Evolutionary conservation across 345 rosid genomes (phyloP), one percentile per base, ranked within the genome.

Genomic region (Firmiana major): DNA sequence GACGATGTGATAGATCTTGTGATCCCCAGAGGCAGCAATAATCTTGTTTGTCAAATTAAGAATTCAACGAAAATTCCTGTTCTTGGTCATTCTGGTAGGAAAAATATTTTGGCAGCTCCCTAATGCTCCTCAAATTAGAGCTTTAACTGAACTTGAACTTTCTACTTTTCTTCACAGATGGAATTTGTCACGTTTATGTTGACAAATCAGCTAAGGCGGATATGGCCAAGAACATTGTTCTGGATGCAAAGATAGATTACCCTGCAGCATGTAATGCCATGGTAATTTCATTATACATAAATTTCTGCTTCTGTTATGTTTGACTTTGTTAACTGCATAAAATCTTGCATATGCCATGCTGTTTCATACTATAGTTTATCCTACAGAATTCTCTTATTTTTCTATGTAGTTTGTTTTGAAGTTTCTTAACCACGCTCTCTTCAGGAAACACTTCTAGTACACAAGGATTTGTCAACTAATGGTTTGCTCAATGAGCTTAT

Each of bases 1-100:
- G 96, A 89, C 81, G 93, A 91, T 84, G 93, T 88, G 28, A 90
- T 91, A 28, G 93, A 91, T 79, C 96, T 91, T 66, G 93, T 90
- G 74, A 90, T 91, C 76, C 92, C 93, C 53, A 89, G 96, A 84
- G 96, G 96, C 73, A 89, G 96, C 88, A 90, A 86, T 58, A 85
- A 79, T 63, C 90, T 90, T 77, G 93, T 91, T 78, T 83, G 90
- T 84, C 84, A 88, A 77, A 89, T 91, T 63, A 91, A 90, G 79
- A 82, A 79, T 77, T 86, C 92, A n/a, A 91, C 96, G 19, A 91
- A 89, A 86, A 90, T 91, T 81, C 96, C 93, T 58, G 92, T 91
- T 77, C 86, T 91, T 43, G 96, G 96, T 72, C 96, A 91, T 84
- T 80, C 96, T 36, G 93, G 93, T 91, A 79, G 84, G 92, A 81